Conservation (phyloP, 805 yeast genomes). For the Candida succiphila region DNA sequence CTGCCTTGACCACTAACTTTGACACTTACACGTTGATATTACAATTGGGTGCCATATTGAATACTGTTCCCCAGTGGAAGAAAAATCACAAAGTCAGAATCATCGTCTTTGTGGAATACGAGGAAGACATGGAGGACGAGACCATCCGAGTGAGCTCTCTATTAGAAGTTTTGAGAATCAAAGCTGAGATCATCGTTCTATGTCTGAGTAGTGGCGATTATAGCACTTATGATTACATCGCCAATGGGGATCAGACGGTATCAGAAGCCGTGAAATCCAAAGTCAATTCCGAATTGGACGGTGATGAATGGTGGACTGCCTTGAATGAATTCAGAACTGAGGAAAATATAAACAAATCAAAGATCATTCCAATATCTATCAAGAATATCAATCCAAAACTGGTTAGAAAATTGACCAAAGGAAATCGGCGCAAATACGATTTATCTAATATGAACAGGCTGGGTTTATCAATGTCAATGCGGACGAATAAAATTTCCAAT, state of each 20-base stretch:
- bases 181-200: conserved; percentile 68
- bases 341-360: conserved; percentile 10
- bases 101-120: conserved; percentile 80
- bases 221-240: conserved; percentile 61
- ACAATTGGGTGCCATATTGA: conserved; percentile 86
- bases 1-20: conserved; percentile 77
- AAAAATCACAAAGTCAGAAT: conserved; percentile 65
- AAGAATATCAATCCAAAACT: conserved; percentile 13
- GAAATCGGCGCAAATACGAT: conserved; percentile 32
- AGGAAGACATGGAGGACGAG: conserved; percentile 65
- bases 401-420: conserved; percentile 18
- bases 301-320: conserved; percentile 85
- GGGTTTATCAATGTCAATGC: conserved; percentile 76
- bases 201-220: conserved; percentile 51
- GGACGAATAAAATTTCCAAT: conserved; percentile 40
- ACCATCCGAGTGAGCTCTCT: conserved; percentile 47
- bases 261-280: conserved; percentile 25
- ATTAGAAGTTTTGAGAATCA: conserved; percentile 71
- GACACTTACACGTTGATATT: conserved; percentile 92
- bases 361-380: neutral
- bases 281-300: conserved; percentile 39
- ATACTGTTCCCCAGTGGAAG: conserved; percentile 93
- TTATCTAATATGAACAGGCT: conserved; percentile 61
- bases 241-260: conserved; percentile 47
- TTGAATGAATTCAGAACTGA: conserved; percentile 46